Evolutionary conservation across 176 grass and related monocot species (phyloP), one percentile per base, ranked within the genome.

Genomic region (Puccinellia tenuiflora): DNA sequence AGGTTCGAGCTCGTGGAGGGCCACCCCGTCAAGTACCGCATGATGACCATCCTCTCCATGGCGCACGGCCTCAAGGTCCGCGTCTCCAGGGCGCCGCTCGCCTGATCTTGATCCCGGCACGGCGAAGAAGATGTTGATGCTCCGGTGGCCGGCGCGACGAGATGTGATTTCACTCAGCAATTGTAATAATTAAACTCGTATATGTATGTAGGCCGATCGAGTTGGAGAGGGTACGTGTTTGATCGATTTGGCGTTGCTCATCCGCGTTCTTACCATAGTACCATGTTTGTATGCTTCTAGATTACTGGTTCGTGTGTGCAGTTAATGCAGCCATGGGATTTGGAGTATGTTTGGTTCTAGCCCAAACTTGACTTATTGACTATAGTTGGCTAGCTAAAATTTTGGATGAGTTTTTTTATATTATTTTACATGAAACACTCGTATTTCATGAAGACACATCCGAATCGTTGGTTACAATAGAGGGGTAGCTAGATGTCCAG

Each of bases 41-140:
- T 97, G 95, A 97, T 94, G 95, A 97, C 95, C 3, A 89, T 94
- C 68, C 90, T 97, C 33, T 97, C 95, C 66, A 94, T 97, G 95
- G 92, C 90, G 79, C 90, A 97, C 86, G 95, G 92, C 24, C 89
- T 97, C 85, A 92, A 92, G 79, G 79, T 97, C 73, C 88, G 76
- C 61, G 90, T 92, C 81, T 87, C 85, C 2, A 83, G 76, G 69
- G 71, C 45, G 43, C 84, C 28, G 25, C 84, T 80, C 76, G 54
- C 83, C 71, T 91, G 68, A 81, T 73, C 31, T 22, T 48, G 43
- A 10, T 3, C 39, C 39, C 46, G 22, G 22, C 46, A 22, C 67
- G n/a, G 31, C 22, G 11, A 70, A 13, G 37, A 40, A 33, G 61
- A 20, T 34, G 29, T 3, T 25, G 67, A 40, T 39, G 66, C 66